Evolutionary conservation across 1,284 basidiomycete species (phyloP).

Genomic region (Moniliella sp.): DNA sequence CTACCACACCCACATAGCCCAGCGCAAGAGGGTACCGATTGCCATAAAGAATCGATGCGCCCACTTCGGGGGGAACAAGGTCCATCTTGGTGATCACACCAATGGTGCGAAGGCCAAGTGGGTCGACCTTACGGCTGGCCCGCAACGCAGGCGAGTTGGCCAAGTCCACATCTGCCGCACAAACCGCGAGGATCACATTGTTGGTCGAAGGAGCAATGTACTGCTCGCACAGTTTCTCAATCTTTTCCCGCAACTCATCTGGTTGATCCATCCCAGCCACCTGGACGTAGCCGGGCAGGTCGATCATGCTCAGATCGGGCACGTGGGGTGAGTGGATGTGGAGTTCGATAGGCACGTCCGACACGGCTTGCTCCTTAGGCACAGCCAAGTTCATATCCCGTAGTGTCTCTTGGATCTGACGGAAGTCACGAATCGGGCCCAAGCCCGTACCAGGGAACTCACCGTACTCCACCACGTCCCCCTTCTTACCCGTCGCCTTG

Average conservation of each 20-base stretch:
- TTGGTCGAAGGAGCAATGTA: conserved; percentile 91
- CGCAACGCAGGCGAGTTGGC: conserved; percentile 89
- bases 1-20: conserved; percentile 91
- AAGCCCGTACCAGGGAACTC: conserved; percentile 76
- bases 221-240: conserved; percentile 66
- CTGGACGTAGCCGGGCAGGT: conserved; percentile 91
- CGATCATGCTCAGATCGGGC: conserved; percentile 86
- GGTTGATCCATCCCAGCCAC: conserved; percentile 84
- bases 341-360: conserved; percentile 82
- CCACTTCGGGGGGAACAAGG: conserved; percentile 63
- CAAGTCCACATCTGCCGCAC: conserved; percentile 89
- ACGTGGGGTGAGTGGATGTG: conserved; percentile 86
- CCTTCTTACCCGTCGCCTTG: conserved; percentile 34
- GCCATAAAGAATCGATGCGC: conserved; percentile 59
- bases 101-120: conserved; percentile 76
- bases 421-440: conserved; percentile 68
- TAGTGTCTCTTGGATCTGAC: conserved; percentile 65
- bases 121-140: conserved; percentile 79
- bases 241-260: conserved; percentile 78
- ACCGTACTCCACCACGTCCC: conserved; percentile 49
- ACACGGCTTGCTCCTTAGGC: conserved; percentile 65
- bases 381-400: conserved; percentile 88
- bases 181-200: conserved; percentile 95
- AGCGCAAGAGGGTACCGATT: conserved; percentile 91
- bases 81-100: conserved; percentile 99